These are phyloP conservation scores for Bjerkandera adusta DNA, from an alignment of 1,284 basidiomycete genomes.

Conservation along the genomic window DNA sequence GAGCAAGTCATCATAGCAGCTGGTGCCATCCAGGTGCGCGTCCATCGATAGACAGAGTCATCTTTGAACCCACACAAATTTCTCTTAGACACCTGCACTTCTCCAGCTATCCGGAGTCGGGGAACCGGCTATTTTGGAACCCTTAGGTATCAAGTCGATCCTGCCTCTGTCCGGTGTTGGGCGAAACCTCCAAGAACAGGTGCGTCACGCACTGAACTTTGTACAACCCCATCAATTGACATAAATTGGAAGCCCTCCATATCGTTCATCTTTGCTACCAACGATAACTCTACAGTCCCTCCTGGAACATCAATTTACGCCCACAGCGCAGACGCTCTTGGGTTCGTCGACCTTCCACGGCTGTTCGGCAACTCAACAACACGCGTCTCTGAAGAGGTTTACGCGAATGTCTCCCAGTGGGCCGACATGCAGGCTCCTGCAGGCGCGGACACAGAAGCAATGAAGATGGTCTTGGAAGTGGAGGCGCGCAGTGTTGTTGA, in stretches of 20 bases:
- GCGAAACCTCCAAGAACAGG: constrained; percentile 47
- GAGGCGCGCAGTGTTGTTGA: constrained; percentile 44
- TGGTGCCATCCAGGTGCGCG: constrained; percentile 30
- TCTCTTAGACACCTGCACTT: constrained; percentile 34
- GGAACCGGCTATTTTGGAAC: constrained; percentile 35
- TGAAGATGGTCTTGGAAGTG: constrained; percentile 39
- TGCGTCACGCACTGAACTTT: not conserved
- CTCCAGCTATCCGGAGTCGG: constrained; percentile 47
- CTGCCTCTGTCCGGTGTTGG: constrained; percentile 41
- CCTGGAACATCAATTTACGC: too few relatives aligned
- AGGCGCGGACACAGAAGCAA: constrained; percentile 36
- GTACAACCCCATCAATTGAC: not conserved
- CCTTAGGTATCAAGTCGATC: constrained; percentile 37
- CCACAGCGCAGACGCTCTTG: constrained; percentile 37
- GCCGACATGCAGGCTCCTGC: constrained; percentile 39
- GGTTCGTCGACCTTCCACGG: constrained; percentile 40
- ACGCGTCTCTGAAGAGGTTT: constrained; percentile 28
- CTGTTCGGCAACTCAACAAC: constrained; percentile 35
- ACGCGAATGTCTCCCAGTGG: constrained; percentile 32
- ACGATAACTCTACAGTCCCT: not conserved
- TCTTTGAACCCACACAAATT: not conserved
- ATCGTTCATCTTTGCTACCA: not conserved
- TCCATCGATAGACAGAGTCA: too few relatives aligned
- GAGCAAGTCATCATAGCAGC: constrained; percentile 55
- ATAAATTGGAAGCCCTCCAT: constrained; percentile 8